Evolutionary conservation across 2,329 filamentous ascomycete genomes (phyloP).

Genomic region (Trichoderma sp.): DNA sequence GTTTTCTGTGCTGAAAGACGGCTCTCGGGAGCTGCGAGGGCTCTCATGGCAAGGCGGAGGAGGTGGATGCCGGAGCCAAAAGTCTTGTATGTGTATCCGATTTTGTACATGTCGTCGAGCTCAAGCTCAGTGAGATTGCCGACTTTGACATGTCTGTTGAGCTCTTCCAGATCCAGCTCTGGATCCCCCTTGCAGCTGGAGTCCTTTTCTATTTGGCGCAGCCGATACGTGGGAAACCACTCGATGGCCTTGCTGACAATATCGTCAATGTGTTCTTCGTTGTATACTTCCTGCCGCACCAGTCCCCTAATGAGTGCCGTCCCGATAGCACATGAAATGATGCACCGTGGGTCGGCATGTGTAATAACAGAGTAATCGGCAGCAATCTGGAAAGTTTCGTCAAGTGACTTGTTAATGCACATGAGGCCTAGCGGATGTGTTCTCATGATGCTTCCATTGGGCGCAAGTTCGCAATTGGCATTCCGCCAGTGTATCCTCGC

Average conservation of each 20-base stretch:
- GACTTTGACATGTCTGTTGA: conserved; percentile 40
- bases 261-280: conserved; percentile 41
- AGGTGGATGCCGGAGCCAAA: conserved; percentile 47
- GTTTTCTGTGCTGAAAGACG: conserved; percentile 24
- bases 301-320: conserved; percentile 47
- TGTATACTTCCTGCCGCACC: conserved; percentile 43
- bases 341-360: conserved; percentile 51
- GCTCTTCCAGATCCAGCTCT: conserved; percentile 41
- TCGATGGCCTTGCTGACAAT: conserved; percentile 39
- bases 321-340: conserved; percentile 48
- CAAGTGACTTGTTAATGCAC: conserved; percentile 40
- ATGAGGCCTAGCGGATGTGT: conserved; percentile 52
- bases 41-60: conserved; percentile 44
- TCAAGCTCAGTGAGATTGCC: conserved; percentile 39
- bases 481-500: conserved; percentile 44
- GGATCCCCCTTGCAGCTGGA: conserved; percentile 31
- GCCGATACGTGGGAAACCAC: conserved; percentile 37
- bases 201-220: conserved; percentile 24
- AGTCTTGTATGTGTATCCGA: conserved; percentile 55
- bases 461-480: conserved; percentile 40
- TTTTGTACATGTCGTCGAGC: conserved; percentile 44
- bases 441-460: conserved; percentile 54
- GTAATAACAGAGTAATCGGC: conserved; percentile 44
- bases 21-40: conserved; percentile 23
- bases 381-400: conserved; percentile 45